A percentile compares a stretch with the other conserved stretches of the same genome.
Evolutionary conservation across 495 filamentous ascomycete species (phyloP).

Genomic region (Penicillium diatomitis): DNA sequence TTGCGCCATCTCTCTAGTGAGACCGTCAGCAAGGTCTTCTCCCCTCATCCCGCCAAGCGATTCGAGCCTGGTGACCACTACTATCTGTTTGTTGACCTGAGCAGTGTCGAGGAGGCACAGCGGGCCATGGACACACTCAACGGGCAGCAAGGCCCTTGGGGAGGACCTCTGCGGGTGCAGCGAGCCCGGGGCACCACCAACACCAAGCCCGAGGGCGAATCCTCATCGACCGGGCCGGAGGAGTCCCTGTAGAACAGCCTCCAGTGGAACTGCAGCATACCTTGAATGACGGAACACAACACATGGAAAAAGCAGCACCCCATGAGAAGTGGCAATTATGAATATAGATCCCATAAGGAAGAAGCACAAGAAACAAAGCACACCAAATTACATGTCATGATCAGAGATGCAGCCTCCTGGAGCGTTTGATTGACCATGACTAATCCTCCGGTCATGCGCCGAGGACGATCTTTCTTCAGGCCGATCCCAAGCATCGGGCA

Average conservation of each 20-base stretch:
- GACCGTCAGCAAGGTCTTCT: conserved; percentile 56
- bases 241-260: neutral
- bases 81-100: conserved; percentile 61
- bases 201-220: neutral
- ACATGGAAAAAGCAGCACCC: no score
- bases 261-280: neutral
- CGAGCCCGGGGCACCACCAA: conserved; percentile 27
- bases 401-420: no score
- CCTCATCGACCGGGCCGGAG: neutral
- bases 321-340: neutral
- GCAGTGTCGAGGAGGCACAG: conserved; percentile 45
- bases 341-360: neutral
- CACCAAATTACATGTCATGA: no score
- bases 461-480: no score
- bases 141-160: conserved; percentile 36
- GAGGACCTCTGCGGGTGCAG: conserved; percentile 34
- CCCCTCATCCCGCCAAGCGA: conserved; percentile 44
- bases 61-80: conserved; percentile 50
- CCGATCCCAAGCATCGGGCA: no score
- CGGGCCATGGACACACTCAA: conserved; percentile 36
- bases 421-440: no score
- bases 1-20: conserved; percentile 20
- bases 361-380: neutral
- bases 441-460: no score
- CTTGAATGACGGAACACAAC: no score